A percentile compares a stretch with the other conserved stretches of the same genome.
Conservation (phyloP, 2,329 filamentous ascomycete species). For the Exophiala spinifera region DNA sequence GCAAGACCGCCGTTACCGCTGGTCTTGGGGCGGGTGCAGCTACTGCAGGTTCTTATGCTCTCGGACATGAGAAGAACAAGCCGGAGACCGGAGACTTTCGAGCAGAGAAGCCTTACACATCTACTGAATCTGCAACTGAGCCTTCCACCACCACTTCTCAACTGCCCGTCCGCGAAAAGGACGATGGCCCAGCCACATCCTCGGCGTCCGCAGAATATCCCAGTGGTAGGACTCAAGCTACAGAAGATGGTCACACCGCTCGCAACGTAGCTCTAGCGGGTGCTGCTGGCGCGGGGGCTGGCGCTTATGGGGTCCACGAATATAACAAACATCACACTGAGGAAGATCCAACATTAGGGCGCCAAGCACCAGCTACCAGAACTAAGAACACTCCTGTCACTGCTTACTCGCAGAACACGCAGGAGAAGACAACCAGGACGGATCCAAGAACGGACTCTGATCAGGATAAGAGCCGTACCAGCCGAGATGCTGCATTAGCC, state of each 20-base stretch:
- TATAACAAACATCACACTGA: too few species aligned
- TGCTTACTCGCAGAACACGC: too few species aligned
- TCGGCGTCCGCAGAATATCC: too few species aligned
- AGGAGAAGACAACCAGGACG: background rate
- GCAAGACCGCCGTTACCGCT: slow-evolving; percentile 13
- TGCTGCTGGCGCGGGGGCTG: slow-evolving; percentile 1
- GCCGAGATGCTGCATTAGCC: background rate
- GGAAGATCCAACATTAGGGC: too few species aligned
- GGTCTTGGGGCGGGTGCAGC: slow-evolving; percentile 14
- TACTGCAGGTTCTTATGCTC: slow-evolving; percentile 7
- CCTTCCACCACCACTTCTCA: background rate
- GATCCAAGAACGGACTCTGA: background rate
- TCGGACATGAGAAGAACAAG: slow-evolving; percentile 1
- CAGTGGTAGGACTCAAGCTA: too few species aligned
- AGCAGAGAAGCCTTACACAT: background rate
- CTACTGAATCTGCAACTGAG: background rate
- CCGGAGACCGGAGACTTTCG: background rate
- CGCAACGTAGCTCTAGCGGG: background rate
- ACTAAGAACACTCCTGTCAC: background rate
- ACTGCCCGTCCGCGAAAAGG: background rate
- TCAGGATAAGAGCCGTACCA: background rate
- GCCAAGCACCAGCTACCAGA: too few species aligned
- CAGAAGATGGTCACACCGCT: background rate
- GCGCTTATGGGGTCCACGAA: too few species aligned
- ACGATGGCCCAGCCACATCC: background rate